Evolutionary conservation across 2,329 filamentous ascomycete species (phyloP).

Genomic region (Coniochaeta sp.): DNA sequence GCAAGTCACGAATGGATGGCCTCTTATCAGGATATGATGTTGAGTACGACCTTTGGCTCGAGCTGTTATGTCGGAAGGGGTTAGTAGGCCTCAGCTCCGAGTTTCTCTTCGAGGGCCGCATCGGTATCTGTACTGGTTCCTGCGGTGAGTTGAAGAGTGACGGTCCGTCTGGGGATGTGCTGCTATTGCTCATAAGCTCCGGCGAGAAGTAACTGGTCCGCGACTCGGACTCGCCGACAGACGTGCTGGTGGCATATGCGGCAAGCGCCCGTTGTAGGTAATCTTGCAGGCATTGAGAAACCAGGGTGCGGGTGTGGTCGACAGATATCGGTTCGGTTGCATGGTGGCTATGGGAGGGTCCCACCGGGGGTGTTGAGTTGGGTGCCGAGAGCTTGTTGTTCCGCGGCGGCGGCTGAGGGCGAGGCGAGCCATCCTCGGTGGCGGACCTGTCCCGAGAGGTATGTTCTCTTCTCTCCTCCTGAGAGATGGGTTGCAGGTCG

Average conservation of each 20-base stretch:
- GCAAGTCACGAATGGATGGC: slow-evolving; percentile 7
- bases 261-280: slow-evolving; percentile 26
- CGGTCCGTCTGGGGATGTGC: neutral
- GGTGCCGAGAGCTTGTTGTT: neutral
- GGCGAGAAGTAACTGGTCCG: slow-evolving; percentile 3
- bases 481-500: slow-evolving; percentile 51
- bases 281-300: slow-evolving; percentile 29
- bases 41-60: slow-evolving; percentile 32
- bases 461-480: slow-evolving; percentile 10
- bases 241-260: neutral
- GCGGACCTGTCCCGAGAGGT: neutral
- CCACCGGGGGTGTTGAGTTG: neutral
- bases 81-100: slow-evolving; percentile 14
- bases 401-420: neutral
- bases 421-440: neutral
- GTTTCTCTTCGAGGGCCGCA: neutral
- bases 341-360: neutral
- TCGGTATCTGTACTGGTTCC: neutral
- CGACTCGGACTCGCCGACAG: neutral
- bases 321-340: slow-evolving; percentile 40
- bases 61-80: slow-evolving; percentile 17
- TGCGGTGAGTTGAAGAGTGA: neutral
- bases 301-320: slow-evolving; percentile 49
- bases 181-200: neutral
- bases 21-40: slow-evolving; percentile 35